Evolutionary conservation across 176 grass and related monocot species (phyloP).

Genomic region (Avena insularis): DNA sequence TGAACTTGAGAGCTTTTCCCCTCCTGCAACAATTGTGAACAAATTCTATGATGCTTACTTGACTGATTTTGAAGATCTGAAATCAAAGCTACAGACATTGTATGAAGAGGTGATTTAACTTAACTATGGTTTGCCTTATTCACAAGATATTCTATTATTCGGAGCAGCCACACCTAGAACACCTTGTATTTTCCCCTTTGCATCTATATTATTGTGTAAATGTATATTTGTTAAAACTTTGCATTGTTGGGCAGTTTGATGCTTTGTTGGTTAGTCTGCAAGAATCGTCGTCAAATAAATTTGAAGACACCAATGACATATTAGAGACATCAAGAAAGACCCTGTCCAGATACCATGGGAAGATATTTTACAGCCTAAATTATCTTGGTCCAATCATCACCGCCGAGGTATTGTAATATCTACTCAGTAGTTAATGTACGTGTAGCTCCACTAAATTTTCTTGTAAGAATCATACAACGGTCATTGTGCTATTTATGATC

Average conservation of each 20-base stretch:
- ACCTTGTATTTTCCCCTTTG: neutral
- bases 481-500: constrained; percentile 27
- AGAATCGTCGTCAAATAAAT: constrained; percentile 62
- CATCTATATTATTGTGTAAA: neutral
- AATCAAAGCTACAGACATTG: constrained; percentile 52
- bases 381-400: constrained; percentile 63
- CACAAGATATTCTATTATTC: constrained; percentile 24
- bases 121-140: constrained; percentile 26
- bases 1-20: constrained; percentile 57
- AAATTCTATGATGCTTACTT: constrained; percentile 68
- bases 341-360: constrained; percentile 54
- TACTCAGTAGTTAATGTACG: constrained; percentile 3
- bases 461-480: constrained; percentile 28
- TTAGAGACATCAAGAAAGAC: constrained; percentile 62
- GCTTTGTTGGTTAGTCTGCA: constrained; percentile 54
- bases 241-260: constrained; percentile 52
- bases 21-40: constrained; percentile 49
- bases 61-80: constrained; percentile 52
- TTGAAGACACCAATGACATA: constrained; percentile 66
- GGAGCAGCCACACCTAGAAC: constrained; percentile 28
- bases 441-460: constrained; percentile 4
- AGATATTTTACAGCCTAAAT: constrained; percentile 59
- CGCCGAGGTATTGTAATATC: constrained; percentile 52
- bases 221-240: constrained; percentile 28
- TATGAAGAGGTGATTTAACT: constrained; percentile 54